phyloP scores from a whole-genome alignment of 2,329 filamentous ascomycete species.

The Cladophialophora psammophila region DNA sequence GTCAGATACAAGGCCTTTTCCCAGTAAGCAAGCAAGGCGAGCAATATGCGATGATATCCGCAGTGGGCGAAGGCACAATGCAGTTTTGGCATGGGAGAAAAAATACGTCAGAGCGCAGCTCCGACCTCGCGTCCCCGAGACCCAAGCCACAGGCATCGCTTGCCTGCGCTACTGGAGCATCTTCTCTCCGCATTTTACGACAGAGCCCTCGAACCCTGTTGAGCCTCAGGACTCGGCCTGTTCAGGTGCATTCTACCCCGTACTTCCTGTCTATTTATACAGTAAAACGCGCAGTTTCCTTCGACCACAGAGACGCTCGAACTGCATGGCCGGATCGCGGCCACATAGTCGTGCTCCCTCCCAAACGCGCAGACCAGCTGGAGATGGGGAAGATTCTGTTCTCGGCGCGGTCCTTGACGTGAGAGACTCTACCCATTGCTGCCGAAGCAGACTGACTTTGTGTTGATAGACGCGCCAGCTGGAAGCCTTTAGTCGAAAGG shows the following conservation, averaged over 20 bases:
- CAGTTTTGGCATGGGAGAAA: background rate
- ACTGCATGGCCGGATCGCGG: slow-evolving; percentile 50
- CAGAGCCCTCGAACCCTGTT: background rate
- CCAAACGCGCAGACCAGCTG: slow-evolving; percentile 48
- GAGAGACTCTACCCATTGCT: background rate
- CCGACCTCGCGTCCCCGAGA: slow-evolving; percentile 7
- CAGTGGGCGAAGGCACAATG: background rate
- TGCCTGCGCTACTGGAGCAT: background rate
- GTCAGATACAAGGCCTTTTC: background rate
- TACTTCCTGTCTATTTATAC: background rate
- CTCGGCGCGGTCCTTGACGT: slow-evolving; percentile 59
- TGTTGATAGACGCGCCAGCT: slow-evolving; percentile 76
- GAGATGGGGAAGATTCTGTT: slow-evolving; percentile 52
- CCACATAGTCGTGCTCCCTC: slow-evolving; percentile 55
- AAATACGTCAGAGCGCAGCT: slow-evolving; percentile 16
- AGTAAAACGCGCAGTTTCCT: background rate
- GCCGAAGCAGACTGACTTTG: slow-evolving; percentile 30
- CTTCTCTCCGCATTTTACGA: background rate
- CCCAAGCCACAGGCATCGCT: background rate
- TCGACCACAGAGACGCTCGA: slow-evolving; percentile 14
- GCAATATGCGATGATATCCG: slow-evolving; percentile 21
- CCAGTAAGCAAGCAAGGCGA: slow-evolving; percentile 16
- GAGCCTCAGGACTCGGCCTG: background rate
- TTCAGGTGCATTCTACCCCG: background rate
- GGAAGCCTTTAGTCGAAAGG: slow-evolving; percentile 92